Base-by-base conservation (phyloP, 176 grass and related monocot genomes). In the Saccharum spontaneum region DNA sequence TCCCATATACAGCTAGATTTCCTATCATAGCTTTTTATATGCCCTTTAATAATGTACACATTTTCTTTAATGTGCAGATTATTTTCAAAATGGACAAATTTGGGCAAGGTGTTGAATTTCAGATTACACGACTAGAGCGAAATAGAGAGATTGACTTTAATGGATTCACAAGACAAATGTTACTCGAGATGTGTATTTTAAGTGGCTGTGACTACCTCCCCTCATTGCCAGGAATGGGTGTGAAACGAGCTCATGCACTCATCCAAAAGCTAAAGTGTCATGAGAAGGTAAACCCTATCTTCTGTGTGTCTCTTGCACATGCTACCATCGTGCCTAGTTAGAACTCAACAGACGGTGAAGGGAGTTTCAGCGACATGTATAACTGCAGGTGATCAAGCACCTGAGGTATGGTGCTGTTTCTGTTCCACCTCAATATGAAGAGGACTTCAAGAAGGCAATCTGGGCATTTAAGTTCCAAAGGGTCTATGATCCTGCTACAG, bases 41-140 rank as follows among this genome's bases (percentile, higher is more conserved):
- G 22, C 16, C 34, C 48, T 80, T 26, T 76, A 36, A 78, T 61
- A 59, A 24, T 71, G 50, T 79, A 11, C 41, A 50, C 73, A 4
- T 76, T 73, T 52, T 86, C 22, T 60, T 11, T 69, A 23, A 59
- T 38, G 6, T 22, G 37, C 84, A 98, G 95, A 95, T 98, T 87
- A 94, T 98, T 85, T 98, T 98, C 85, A 98, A 98, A 78, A 95
- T 98, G 95, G 95, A 98, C 87, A 98, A 94, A 90, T 98, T 90
- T 84, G 95, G 95, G 60, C 93, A 98, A 80, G 95, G 95, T 45
- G 93, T 98, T 65, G 95, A 98, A 77, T 98, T 87, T 73, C 93
- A 90, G 37, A 85, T 82, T 83, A 85, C 89, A 20, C 85, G 87
- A 69, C 83, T 98, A 82, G 78, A 79, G 31, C 81, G 77, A 86